Evolutionary conservation across 2,329 filamentous ascomycete genomes (phyloP), one percentile per base, ranked within the genome.

Genomic region (Cordyceps javanica): DNA sequence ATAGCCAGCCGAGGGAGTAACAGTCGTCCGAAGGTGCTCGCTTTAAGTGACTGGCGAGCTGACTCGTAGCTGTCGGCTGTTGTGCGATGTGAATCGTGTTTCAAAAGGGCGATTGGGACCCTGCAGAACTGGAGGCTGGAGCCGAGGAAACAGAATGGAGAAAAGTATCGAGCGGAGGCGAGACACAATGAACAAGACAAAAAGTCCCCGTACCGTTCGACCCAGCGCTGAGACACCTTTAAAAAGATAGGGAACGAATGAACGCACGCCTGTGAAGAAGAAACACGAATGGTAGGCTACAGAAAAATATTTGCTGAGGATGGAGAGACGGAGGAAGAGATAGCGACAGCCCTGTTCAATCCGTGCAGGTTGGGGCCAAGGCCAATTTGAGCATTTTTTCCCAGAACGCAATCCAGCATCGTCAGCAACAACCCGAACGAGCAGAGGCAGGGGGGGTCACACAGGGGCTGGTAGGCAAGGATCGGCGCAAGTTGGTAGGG

Each of bases 51-150:
- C 39, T 32, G 50, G 38, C 19, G 10, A 11, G 25, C 6, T 39
- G 32, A 10, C 16, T 28, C 14, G 16, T 25, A 3, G 38, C 8
- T 38, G n/a, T n/a, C n/a, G 48, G 26, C 32, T 53, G 41, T 26
- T 25, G 42, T 56, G 53, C 52, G 53, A 48, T 55, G 53, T 39
- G 53, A 55, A 56, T 56, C 32, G 53, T 56, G 53, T 56, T 56
- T 56, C 53, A 48, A 56, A 30, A 46, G 26, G 41, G 25, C 30
- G 42, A 49, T 36, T 56, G 44, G 39, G 44, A 48, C 41, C 53
- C 32, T 56, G 42, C 41, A 46, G 53, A n/a, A 39, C 42, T 49
- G 42, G 32, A 46, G 53, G 53, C 42, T 55, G 41, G 39, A 41
- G 38, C 25, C 10, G 50, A 51, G 48, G 6, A 30, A 48, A 38